Conservation (phyloP, 768 basidiomycete genomes). For the Lactarius hatsudake region DNA sequence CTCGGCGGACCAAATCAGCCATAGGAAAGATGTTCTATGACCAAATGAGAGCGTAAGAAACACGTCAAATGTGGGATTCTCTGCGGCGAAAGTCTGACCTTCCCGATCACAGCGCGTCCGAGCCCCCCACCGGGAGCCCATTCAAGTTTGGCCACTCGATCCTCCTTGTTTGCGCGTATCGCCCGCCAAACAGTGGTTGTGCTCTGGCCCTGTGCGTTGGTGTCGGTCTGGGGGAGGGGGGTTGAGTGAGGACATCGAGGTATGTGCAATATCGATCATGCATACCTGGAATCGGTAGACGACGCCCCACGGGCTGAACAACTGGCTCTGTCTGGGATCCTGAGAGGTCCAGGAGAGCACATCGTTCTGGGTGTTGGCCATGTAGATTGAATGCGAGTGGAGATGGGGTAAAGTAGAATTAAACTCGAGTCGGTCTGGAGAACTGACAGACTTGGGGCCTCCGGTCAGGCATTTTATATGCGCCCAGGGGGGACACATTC, state of each 20-base stretch:
- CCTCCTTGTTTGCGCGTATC: slow-evolving; percentile 83
- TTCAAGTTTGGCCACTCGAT: slow-evolving; percentile 84
- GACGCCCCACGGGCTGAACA: slow-evolving; percentile 80
- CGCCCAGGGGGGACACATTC: slow-evolving; percentile 42
- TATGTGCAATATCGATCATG: slow-evolving; percentile 26
- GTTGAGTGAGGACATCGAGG: slow-evolving; percentile 31
- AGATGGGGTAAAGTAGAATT: slow-evolving; percentile 27
- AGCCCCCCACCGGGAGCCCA: slow-evolving; percentile 82
- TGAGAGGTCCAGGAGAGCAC: slow-evolving; percentile 85
- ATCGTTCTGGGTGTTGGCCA: slow-evolving; percentile 49
- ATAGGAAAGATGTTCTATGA: slow-evolving; percentile 72
- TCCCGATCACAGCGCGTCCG: slow-evolving; percentile 82
- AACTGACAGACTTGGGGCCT: slow-evolving; percentile 29
- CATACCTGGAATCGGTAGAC: slow-evolving; percentile 77
- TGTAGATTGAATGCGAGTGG: slow-evolving; percentile 32
- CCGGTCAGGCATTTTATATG: slow-evolving; percentile 47
- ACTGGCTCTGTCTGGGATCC: slow-evolving; percentile 77
- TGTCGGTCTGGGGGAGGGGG: slow-evolving; percentile 52
- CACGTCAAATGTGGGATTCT: slow-evolving; percentile 30
- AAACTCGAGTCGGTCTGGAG: slow-evolving; percentile 27
- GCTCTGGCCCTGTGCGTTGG: slow-evolving; percentile 59
- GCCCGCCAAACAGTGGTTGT: slow-evolving; percentile 77
- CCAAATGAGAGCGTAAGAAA: slow-evolving; percentile 21
- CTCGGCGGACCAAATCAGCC: slow-evolving; percentile 76
- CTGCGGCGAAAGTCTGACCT: slow-evolving; percentile 45